A percentile compares a stretch with the other conserved stretches of the same genome.
These are phyloP conservation scores for Septoria linicola DNA, from an alignment of 2,329 filamentous ascomycete genomes.

Conservation along the genomic window DNA sequence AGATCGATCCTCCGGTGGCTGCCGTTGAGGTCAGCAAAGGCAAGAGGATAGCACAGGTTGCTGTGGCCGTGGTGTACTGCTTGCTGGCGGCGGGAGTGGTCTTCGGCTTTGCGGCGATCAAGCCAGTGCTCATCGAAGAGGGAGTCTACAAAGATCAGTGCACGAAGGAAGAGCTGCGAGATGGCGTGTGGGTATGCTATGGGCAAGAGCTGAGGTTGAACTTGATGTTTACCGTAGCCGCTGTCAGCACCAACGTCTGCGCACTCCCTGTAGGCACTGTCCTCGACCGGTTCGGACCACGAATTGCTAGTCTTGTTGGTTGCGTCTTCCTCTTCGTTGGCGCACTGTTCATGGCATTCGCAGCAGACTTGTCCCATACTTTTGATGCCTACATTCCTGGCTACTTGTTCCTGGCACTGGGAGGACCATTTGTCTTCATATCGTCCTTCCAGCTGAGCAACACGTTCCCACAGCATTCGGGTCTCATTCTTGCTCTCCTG, in stretches of 20 bases:
- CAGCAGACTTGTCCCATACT: constrained; percentile 58
- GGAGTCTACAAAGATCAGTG: constrained; percentile 69
- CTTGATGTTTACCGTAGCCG: constrained; percentile 88
- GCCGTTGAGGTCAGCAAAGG: constrained; percentile 57
- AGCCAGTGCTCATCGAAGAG: constrained; percentile 73
- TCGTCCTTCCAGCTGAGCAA: constrained; percentile 53
- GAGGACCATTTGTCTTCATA: constrained; percentile 53
- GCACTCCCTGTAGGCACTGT: constrained; percentile 83
- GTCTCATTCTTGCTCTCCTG: constrained; percentile 51
- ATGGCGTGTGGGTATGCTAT: constrained; percentile 55
- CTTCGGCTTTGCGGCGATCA: constrained; percentile 82
- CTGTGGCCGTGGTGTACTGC: constrained; percentile 67
- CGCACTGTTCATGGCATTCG: constrained; percentile 70
- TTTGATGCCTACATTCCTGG: constrained; percentile 61
- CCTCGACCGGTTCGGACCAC: constrained; percentile 77
- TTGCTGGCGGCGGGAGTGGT: constrained; percentile 75
- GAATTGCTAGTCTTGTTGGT: constrained; percentile 70
- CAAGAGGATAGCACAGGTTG: constrained; percentile 65
- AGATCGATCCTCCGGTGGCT: constrained; percentile 43
- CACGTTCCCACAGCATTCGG: constrained; percentile 51
- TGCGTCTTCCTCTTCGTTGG: constrained; percentile 67
- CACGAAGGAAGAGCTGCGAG: constrained; percentile 51
- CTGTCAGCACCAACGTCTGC: constrained; percentile 82
- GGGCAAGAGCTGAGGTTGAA: constrained; percentile 67
- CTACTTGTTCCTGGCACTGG: constrained; percentile 51